phyloP scores from a whole-genome alignment of 768 basidiomycete species.

The Auricularia sp. region DNA sequence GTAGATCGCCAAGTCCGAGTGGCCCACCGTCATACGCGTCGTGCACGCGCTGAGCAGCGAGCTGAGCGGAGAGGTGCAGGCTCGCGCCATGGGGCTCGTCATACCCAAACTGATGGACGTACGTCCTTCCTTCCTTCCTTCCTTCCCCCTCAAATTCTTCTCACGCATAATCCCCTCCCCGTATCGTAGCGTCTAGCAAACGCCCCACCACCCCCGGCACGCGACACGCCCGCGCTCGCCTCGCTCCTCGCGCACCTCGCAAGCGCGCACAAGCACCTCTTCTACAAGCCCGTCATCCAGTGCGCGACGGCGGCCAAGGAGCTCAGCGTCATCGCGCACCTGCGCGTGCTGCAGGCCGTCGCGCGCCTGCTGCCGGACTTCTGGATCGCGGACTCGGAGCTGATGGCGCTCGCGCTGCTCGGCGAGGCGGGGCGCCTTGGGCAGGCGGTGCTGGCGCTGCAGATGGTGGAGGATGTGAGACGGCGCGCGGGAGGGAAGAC shows the following conservation, averaged over 20 bases:
- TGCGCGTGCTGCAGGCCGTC: conserved; percentile 42
- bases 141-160: too few species aligned
- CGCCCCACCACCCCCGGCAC: conserved; percentile 34
- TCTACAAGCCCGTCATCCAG: conserved; percentile 62
- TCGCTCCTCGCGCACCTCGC: conserved; percentile 43
- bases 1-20: conserved; percentile 9
- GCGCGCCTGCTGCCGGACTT: conserved; percentile 48
- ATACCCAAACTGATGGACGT: conserved; percentile 6
- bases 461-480: conserved; percentile 33
- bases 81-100: conserved; percentile 2
- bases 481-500: background rate
- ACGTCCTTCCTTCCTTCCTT: background rate
- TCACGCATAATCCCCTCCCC: background rate
- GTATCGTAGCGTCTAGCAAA: conserved; percentile 6
- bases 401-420: conserved; percentile 62
- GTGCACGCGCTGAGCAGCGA: conserved; percentile 2
- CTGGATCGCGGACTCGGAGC: conserved; percentile 62
- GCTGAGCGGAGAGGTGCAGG: conserved; percentile 2
- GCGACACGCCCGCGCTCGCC: conserved; percentile 36
- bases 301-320: conserved; percentile 60
- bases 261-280: conserved; percentile 43
- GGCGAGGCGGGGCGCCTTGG: conserved; percentile 45
- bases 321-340: conserved; percentile 45
- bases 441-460: conserved; percentile 50
- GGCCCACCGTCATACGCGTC: conserved; percentile 7